Conservation (phyloP, 2,329 filamentous ascomycete genomes). For the Arthrinium puccinioides region DNA sequence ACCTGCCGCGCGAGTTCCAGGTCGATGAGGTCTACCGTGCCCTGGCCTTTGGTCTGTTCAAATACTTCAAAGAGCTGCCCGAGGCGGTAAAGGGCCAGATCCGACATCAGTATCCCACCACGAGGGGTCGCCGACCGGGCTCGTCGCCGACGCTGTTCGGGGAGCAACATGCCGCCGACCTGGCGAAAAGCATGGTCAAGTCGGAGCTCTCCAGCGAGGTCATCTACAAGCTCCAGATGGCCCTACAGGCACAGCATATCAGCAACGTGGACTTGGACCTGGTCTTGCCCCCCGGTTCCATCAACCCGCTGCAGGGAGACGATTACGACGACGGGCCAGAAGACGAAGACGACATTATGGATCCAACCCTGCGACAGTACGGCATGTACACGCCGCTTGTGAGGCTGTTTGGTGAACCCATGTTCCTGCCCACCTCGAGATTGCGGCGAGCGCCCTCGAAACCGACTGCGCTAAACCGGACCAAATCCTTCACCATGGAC, state of each 20-base stretch:
- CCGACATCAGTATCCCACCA: slow-evolving; percentile 47
- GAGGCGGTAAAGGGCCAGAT: slow-evolving; percentile 67
- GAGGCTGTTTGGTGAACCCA: slow-evolving; percentile 71
- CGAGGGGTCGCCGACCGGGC: slow-evolving; percentile 50
- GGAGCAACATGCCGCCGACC: slow-evolving; percentile 85
- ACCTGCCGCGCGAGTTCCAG: slow-evolving; percentile 88
- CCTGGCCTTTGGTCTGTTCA: slow-evolving; percentile 84
- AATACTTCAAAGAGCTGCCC: slow-evolving; percentile 87
- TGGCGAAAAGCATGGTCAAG: slow-evolving; percentile 77
- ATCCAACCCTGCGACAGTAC: slow-evolving; percentile 62
- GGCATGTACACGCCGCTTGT: slow-evolving; percentile 71
- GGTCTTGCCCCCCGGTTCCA: slow-evolving; percentile 71
- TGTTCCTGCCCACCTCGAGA: slow-evolving; percentile 81
- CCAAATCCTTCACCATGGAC: slow-evolving; percentile 67
- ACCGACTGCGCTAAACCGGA: slow-evolving; percentile 71
- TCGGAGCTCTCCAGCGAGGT: slow-evolving; percentile 71
- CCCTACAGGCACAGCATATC: slow-evolving; percentile 73
- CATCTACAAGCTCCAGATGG: slow-evolving; percentile 64
- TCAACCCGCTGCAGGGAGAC: slow-evolving; percentile 55
- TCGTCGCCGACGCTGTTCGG: slow-evolving; percentile 68
- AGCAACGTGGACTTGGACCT: slow-evolving; percentile 85
- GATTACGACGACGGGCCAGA: slow-evolving; percentile 53
- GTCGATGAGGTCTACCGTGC: slow-evolving; percentile 90
- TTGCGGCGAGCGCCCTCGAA: slow-evolving; percentile 81
- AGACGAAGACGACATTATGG: slow-evolving; percentile 58